Conservation (phyloP, 108 stramenopile genomes). For the Schizochytrium sp. region DNA sequence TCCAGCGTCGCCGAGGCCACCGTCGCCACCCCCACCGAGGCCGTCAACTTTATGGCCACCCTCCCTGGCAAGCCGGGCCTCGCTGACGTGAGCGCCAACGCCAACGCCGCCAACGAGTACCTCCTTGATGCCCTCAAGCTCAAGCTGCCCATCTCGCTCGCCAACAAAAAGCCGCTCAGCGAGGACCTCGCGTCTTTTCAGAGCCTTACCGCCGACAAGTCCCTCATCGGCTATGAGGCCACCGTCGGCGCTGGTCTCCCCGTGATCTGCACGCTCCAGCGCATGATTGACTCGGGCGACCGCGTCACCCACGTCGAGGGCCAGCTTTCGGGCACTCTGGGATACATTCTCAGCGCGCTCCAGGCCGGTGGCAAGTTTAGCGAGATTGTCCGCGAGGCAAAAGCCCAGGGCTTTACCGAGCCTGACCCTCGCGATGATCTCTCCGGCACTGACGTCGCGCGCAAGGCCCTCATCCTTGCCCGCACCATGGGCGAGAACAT, state of each 20-base stretch:
- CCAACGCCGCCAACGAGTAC: background rate
- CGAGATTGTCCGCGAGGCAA: constrained; percentile 44
- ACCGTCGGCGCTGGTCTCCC: constrained; percentile 55
- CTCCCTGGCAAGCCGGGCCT: background rate
- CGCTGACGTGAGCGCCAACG: background rate
- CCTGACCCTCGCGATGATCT: constrained; percentile 54
- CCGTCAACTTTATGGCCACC: background rate
- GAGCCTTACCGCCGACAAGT: background rate
- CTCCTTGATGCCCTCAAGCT: constrained; percentile 31
- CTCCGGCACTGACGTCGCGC: constrained; percentile 52
- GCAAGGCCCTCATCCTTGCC: constrained; percentile 58
- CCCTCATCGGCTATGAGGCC: constrained; percentile 31
- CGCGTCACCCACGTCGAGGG: constrained; percentile 42
- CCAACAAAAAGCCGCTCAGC: constrained; percentile 38
- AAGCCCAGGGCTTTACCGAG: constrained; percentile 52
- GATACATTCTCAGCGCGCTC: constrained; percentile 46
- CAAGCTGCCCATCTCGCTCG: constrained; percentile 42
- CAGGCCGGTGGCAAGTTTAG: constrained; percentile 45
- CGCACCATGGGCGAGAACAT: constrained; percentile 39
- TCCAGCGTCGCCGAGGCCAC: background rate
- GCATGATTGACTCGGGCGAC: constrained; percentile 43
- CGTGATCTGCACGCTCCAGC: constrained; percentile 38
- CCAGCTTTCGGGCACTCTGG: constrained; percentile 47
- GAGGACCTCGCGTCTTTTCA: background rate
- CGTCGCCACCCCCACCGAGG: background rate